A percentile compares a stretch with the other conserved stretches of the same genome.
These are phyloP conservation scores for Rhizoctonia solani DNA, from an alignment of 1,284 basidiomycete species.

Conservation along the genomic window DNA sequence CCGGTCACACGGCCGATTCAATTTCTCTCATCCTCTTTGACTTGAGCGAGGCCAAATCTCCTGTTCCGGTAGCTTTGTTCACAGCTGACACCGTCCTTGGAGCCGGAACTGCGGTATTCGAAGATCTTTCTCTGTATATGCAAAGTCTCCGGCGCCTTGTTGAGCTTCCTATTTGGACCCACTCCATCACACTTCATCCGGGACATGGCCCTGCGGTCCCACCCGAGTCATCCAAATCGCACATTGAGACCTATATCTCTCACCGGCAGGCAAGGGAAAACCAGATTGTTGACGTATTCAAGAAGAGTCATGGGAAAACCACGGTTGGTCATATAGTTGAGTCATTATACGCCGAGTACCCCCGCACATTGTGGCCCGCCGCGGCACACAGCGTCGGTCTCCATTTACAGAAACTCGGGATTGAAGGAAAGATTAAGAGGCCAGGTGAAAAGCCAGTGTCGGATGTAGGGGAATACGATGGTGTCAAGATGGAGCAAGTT, in stretches of 20 bases:
- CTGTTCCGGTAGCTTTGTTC: slow-evolving; percentile 68
- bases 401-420: slow-evolving; percentile 75
- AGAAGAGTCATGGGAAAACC: slow-evolving; percentile 53
- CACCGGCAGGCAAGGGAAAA: slow-evolving; percentile 84
- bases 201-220: slow-evolving; percentile 82
- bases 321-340: slow-evolving; percentile 64
- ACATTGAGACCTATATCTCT: slow-evolving; percentile 72
- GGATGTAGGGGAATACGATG: background rate
- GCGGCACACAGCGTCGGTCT: slow-evolving; percentile 71
- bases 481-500: slow-evolving; percentile 6
- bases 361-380: slow-evolving; percentile 70
- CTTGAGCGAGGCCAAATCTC: background rate
- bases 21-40: slow-evolving; percentile 67
- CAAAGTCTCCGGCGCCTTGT: slow-evolving; percentile 67
- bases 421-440: slow-evolving; percentile 60
- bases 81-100: slow-evolving; percentile 93
- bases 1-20: slow-evolving; percentile 91
- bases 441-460: background rate
- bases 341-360: slow-evolving; percentile 70
- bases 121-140: slow-evolving; percentile 79
- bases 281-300: slow-evolving; percentile 71
- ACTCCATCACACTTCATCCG: slow-evolving; percentile 64
- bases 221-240: slow-evolving; percentile 56
- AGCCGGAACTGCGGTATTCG: slow-evolving; percentile 88
- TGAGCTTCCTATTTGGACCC: slow-evolving; percentile 44